Conservation (phyloP, 106 monocot genomes). For the Platanthera zijinensis region DNA sequence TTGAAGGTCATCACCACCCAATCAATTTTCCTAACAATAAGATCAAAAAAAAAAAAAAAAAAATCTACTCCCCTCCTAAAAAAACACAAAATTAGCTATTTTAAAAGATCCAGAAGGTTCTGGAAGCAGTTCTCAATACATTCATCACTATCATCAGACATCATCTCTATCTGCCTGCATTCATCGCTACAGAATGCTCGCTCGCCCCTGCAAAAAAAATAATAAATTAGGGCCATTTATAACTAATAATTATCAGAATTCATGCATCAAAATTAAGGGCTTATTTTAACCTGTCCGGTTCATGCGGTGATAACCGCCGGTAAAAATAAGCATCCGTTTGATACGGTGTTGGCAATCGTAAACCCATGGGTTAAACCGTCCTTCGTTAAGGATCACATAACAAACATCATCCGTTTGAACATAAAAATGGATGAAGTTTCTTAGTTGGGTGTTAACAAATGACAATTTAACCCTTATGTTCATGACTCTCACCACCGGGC, state of each 20-base stretch:
- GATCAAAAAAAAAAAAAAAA: neutral
- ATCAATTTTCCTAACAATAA: neutral
- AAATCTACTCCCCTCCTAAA: neutral
- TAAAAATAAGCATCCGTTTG: no score
- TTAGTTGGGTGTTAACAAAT: no score
- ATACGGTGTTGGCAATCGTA: no score
- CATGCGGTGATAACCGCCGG: no score
- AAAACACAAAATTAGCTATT: neutral
- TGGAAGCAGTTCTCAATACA: neutral
- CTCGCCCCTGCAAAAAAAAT: slow-evolving; percentile 11
- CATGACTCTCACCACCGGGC: no score
- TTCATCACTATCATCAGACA: slow-evolving; percentile 1
- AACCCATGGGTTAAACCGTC: no score
- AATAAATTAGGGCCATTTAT: neutral
- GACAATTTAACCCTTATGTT: no score
- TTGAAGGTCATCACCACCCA: neutral
- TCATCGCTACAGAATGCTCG: slow-evolving; percentile 17
- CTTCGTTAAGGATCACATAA: no score
- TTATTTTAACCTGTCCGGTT: no score
- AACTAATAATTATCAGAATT: neutral
- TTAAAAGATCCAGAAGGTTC: neutral
- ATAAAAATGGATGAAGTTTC: no score
- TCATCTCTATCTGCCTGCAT: slow-evolving; percentile 12
- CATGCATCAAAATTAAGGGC: neutral
- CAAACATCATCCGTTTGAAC: no score